Percentiles rank a stretch among this genome's conserved stretches.
Evolutionary conservation across 148 eudicot species (phyloP).

Genomic region (Gaultheria prostrata): DNA sequence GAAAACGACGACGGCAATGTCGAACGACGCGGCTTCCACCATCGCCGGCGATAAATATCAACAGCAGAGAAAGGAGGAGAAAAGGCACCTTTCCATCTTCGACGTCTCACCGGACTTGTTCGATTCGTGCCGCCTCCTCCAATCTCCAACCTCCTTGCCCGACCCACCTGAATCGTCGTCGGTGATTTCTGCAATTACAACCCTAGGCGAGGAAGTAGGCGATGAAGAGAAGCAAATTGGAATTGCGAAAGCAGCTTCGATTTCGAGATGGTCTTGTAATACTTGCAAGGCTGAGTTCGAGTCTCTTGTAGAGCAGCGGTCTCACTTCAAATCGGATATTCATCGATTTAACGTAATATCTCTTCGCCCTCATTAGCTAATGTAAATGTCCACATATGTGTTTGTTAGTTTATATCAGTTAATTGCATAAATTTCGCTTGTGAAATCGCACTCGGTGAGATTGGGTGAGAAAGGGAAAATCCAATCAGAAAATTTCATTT

Average conservation of each 20-base stretch:
- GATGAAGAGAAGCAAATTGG: constrained; percentile 15
- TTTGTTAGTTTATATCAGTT: not conserved
- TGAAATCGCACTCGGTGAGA: no score
- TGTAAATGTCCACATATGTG: not conserved
- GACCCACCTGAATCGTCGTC: constrained; percentile 9
- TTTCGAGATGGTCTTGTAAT: constrained; percentile 69
- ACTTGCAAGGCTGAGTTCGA: constrained; percentile 78
- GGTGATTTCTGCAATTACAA: constrained; percentile 1
- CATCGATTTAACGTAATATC: constrained; percentile 82
- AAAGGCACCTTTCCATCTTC: constrained; percentile 55
- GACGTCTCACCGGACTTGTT: constrained; percentile 57
- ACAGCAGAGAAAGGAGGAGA: constrained; percentile 19
- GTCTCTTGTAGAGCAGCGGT: constrained; percentile 68
- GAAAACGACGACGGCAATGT: not conserved
- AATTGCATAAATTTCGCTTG: not conserved
- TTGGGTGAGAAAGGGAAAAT: no score
- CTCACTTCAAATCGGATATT: constrained; percentile 86
- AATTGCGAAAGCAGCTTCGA: not conserved
- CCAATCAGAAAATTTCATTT: no score
- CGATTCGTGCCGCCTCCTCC: constrained; percentile 64
- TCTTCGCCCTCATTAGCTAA: not conserved
- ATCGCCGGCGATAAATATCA: not conserved
- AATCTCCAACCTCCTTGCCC: constrained; percentile 15
- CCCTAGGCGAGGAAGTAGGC: constrained; percentile 23
- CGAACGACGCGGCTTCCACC: constrained; percentile 1